Percentiles rank a stretch among this genome's conserved stretches.
These are phyloP conservation scores for Aspergillus novoparasiticus DNA, from an alignment of 2,329 filamentous ascomycete genomes.

Conservation along the genomic window DNA sequence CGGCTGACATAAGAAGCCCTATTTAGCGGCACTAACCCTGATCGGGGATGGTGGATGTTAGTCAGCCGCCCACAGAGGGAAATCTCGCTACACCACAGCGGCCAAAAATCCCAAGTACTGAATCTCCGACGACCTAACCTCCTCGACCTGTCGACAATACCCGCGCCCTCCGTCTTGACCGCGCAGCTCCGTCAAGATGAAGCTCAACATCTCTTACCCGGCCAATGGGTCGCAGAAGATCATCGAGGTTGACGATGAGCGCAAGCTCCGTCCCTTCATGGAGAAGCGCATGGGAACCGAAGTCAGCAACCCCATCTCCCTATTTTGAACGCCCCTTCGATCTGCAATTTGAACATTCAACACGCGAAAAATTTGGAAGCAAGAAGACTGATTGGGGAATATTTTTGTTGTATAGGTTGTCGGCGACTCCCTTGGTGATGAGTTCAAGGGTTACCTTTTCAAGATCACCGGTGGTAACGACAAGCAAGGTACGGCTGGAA, in stretches of 20 bases:
- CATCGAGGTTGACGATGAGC: constrained; percentile 98
- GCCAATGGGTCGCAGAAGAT: constrained; percentile 99
- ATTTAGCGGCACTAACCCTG: constrained; percentile 23
- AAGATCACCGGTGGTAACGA: constrained; percentile 99
- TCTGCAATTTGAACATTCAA: constrained; percentile 13
- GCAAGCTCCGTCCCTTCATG: constrained; percentile 98
- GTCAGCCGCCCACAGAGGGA: constrained; percentile 42
- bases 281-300: constrained; percentile 81
- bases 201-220: constrained; percentile 84
- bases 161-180: constrained; percentile 51
- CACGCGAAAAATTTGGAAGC: constrained; percentile 14
- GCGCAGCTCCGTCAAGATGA: constrained; percentile 65
- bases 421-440: constrained; percentile 93
- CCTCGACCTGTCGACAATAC: constrained; percentile 44
- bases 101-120: constrained; percentile 42
- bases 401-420: constrained; percentile 63
- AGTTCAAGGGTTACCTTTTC: constrained; percentile 99
- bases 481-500: constrained; percentile 74
- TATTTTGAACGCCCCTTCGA: constrained; percentile 15
- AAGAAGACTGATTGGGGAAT: constrained; percentile 35
- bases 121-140: constrained; percentile 41
- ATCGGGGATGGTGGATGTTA: constrained; percentile 34
- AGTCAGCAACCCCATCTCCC: constrained; percentile 40
- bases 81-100: constrained; percentile 44
- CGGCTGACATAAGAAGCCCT: constrained; percentile 31